Evolutionary conservation across 1,284 basidiomycete species (phyloP).

Genomic region (Trichosporon sp.): DNA sequence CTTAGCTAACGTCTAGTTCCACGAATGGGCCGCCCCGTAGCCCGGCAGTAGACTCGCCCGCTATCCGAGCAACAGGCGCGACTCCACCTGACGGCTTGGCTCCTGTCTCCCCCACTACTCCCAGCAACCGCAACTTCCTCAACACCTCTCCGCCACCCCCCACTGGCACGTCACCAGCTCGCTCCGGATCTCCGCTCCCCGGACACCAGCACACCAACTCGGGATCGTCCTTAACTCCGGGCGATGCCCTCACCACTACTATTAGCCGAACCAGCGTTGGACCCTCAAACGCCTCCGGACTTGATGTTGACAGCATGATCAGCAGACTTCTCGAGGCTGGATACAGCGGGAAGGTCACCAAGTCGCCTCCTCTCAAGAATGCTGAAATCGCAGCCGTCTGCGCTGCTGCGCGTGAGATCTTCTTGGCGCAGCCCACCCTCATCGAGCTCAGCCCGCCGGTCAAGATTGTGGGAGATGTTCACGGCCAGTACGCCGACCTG

Average conservation of each 20-base stretch:
- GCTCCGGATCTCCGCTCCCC: conserved; percentile 39
- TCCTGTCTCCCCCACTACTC: conserved; percentile 56
- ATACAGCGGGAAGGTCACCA: conserved; percentile 96
- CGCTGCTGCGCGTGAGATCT: conserved; percentile 94
- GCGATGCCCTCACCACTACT: conserved; percentile 44
- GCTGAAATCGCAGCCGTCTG: conserved; percentile 94
- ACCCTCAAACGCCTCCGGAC: conserved; percentile 40
- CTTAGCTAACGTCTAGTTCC: conserved; percentile 8
- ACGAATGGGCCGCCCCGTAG: conserved; percentile 14
- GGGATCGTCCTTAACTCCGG: conserved; percentile 41
- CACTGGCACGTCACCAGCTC: conserved; percentile 36
- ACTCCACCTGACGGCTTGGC: conserved; percentile 25
- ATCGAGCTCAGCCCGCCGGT: conserved; percentile 97
- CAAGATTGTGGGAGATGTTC: conserved; percentile 99
- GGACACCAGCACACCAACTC: conserved; percentile 37
- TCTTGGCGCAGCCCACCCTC: conserved; percentile 93
- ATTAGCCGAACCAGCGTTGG: conserved; percentile 43
- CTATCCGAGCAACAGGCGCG: conserved; percentile 29
- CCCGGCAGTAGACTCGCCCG: conserved; percentile 19
- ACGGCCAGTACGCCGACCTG: conserved; percentile 98
- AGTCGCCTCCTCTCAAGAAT: conserved; percentile 95
- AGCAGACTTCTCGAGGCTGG: conserved; percentile 93
- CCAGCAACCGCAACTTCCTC: conserved; percentile 40
- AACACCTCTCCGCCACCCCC: conserved; percentile 49
- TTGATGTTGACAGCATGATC: conserved; percentile 99